Evolutionary conservation across 768 basidiomycete genomes (phyloP), one percentile per base, ranked within the genome.

Genomic region (Suillus luteus): DNA sequence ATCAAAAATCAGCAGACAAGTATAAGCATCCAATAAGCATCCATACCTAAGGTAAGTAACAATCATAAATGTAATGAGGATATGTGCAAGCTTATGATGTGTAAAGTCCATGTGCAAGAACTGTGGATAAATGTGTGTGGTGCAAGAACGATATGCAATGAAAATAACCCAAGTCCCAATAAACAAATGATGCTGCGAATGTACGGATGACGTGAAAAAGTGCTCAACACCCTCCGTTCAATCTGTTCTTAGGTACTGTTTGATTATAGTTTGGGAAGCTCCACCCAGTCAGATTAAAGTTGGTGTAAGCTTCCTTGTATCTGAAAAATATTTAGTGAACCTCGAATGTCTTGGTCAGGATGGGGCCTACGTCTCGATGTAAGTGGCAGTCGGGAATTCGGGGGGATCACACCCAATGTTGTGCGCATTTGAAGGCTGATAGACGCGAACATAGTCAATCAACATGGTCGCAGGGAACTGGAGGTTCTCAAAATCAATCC

Each of bases 381-480:
- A 96, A 0, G 82, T 75, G 12, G 79, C 73, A 0, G 95, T 97
- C 0, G 95, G 94, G 73, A 83, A 88, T 15, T 85, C 82, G 11
- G 75, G 68, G 5, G 94, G 92, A 69, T 94, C 90, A 67, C 87
- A 89, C 15, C 88, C 86, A 44, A 86, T 76, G 65, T 87, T 87
- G 66, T 79, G 75, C 11, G 72, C 68, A 62, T 77, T 73, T 59
- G 79, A 73, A 31, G 78, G 77, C 68, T 90, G 89, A 69, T 89
- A 91, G 14, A 96, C 90, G 1, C 95, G 85, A 62, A 96, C 86
- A 64, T 87, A 96, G 71, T 96, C 95, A 58, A 95, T 77, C 61
- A 78, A 78, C 90, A 95, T 88, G 33, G 78, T 80, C 10, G 83
- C 73, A 5, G 86, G 86, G 69, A 89, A 81, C 22, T 75, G 73